Conservation (phyloP, 345 rosid species). For the Syzygium oleosum region DNA sequence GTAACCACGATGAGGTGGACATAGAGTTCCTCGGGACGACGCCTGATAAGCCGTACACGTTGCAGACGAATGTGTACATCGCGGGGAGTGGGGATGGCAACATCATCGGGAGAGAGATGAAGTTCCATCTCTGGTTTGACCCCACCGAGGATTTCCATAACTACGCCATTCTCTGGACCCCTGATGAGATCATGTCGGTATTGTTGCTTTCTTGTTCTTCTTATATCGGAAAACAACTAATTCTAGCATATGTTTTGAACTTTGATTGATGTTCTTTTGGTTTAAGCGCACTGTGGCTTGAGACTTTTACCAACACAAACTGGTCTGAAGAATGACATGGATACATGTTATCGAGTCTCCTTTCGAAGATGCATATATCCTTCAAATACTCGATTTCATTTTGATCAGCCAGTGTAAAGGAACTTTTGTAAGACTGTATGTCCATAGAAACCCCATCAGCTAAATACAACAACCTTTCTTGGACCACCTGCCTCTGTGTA, state of each 20-base stretch:
- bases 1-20: conserved; percentile 87
- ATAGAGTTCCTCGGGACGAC: conserved; percentile 89
- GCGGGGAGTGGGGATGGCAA: conserved; percentile 89
- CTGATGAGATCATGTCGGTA: conserved; percentile 62
- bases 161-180: conserved; percentile 69
- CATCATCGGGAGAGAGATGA: conserved; percentile 75
- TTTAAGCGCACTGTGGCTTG: not conserved
- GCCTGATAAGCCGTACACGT: conserved; percentile 59
- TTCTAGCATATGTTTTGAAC: not conserved
- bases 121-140: conserved; percentile 84
- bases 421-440: not conserved
- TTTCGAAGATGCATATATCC: not conserved
- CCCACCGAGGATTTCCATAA: conserved; percentile 78
- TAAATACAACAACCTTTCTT: not conserved
- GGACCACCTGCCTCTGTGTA: not conserved
- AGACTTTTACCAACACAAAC: not conserved
- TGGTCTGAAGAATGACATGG: not conserved
- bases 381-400: not conserved
- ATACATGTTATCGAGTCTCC: not conserved
- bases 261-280: not conserved
- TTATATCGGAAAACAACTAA: not conserved
- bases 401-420: not conserved
- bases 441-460: not conserved
- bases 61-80: conserved; percentile 83
- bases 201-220: not conserved